Percentiles rank a stretch among this genome's conserved stretches.
Evolutionary conservation across 352 stramenopile species (phyloP).

Genomic region (Phytophthora aleatoria): DNA sequence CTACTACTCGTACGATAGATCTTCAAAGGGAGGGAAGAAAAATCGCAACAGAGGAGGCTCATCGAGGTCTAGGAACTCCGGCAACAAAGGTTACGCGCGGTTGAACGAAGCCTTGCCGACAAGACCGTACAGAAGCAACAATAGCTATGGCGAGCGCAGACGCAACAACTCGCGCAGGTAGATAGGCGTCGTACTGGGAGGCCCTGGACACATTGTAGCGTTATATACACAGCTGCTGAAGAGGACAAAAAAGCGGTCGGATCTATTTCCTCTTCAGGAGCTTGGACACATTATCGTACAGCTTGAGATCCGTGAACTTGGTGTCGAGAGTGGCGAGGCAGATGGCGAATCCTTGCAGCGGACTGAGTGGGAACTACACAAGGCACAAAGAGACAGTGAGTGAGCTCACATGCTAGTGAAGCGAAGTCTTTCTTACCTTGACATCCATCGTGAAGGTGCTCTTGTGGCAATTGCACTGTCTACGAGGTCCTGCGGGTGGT

Average conservation of each 20-base stretch:
- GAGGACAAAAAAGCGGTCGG: neutral
- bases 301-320: slow-evolving; percentile 63
- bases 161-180: slow-evolving; percentile 31
- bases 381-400: slow-evolving; percentile 8
- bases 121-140: slow-evolving; percentile 32
- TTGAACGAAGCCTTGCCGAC: slow-evolving; percentile 46
- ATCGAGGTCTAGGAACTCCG: slow-evolving; percentile 27
- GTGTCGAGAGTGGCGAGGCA: slow-evolving; percentile 87
- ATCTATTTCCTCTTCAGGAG: slow-evolving; percentile 45
- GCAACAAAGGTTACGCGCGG: slow-evolving; percentile 30
- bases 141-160: slow-evolving; percentile 33
- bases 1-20: slow-evolving; percentile 38
- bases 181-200: neutral
- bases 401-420: neutral
- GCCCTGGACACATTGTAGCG: slow-evolving; percentile 8
- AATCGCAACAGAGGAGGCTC: slow-evolving; percentile 20
- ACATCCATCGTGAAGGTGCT: slow-evolving; percentile 95
- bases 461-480: slow-evolving; percentile 76
- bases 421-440: slow-evolving; percentile 40
- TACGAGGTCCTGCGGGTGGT: slow-evolving; percentile 39
- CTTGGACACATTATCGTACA: slow-evolving; percentile 53
- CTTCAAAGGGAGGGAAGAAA: slow-evolving; percentile 32
- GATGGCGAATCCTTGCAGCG: slow-evolving; percentile 90
- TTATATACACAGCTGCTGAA: slow-evolving; percentile 16
- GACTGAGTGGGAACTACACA: slow-evolving; percentile 69